phyloP scores from a whole-genome alignment of 768 basidiomycete species.

The Dendrothele bispora region DNA sequence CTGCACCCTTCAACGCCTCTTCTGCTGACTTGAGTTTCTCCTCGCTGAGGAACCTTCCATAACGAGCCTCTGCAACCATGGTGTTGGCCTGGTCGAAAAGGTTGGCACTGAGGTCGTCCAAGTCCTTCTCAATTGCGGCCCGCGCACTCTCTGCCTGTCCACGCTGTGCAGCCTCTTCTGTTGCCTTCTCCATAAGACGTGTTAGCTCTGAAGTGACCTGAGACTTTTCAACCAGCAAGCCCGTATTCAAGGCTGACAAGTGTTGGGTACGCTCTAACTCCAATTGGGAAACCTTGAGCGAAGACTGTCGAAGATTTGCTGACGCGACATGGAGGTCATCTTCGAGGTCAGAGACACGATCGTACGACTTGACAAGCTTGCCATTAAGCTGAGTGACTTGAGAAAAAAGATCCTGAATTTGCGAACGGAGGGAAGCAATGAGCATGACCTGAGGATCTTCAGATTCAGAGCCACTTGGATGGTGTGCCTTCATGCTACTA shows the following conservation, averaged over 20 bases:
- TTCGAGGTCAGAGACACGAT: slow-evolving; percentile 89
- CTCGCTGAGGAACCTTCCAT: slow-evolving; percentile 62
- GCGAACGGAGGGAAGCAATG: slow-evolving; percentile 74
- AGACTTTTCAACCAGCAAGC: slow-evolving; percentile 86
- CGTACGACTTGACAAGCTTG: slow-evolving; percentile 92
- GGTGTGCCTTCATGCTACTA: too few relatives aligned
- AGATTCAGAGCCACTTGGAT: slow-evolving; percentile 27
- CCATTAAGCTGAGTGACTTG: slow-evolving; percentile 89
- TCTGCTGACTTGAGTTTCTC: slow-evolving; percentile 78
- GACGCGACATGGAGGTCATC: slow-evolving; percentile 77
- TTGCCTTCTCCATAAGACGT: slow-evolving; percentile 91
- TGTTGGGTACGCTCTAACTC: slow-evolving; percentile 87
- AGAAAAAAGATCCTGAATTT: slow-evolving; percentile 83
- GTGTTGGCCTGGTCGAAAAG: slow-evolving; percentile 92
- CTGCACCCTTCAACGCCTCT: slow-evolving; percentile 74
- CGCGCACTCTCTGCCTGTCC: slow-evolving; percentile 88
- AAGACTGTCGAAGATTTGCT: slow-evolving; percentile 55
- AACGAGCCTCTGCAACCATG: slow-evolving; percentile 96
- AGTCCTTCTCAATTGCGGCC: slow-evolving; percentile 84
- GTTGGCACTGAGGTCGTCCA: slow-evolving; percentile 90
- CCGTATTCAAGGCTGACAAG: slow-evolving; percentile 86
- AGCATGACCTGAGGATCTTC: slow-evolving; percentile 78
- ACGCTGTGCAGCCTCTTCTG: slow-evolving; percentile 88
- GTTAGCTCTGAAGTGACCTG: slow-evolving; percentile 92
- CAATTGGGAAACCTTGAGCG: slow-evolving; percentile 72